These are phyloP conservation scores for Simplicillium sp. DNA, from an alignment of 2,329 filamentous ascomycete species.

Conservation along the genomic window DNA sequence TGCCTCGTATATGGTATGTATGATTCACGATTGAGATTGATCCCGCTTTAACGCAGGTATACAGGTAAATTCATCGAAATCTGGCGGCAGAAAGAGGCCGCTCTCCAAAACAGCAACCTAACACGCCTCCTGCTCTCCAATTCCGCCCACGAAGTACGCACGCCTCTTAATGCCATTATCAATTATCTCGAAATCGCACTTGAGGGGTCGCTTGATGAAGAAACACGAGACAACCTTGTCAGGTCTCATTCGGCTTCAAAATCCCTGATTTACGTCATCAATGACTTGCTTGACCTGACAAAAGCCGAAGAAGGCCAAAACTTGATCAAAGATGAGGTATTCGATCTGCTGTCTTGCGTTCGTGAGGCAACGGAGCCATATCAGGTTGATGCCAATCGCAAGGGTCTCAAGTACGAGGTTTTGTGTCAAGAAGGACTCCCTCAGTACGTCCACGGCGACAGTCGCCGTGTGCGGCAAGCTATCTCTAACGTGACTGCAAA, in stretches of 20 bases:
- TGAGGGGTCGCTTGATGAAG: conserved; percentile 68
- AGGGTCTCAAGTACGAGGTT: conserved; percentile 62
- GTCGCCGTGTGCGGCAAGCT: conserved; percentile 69
- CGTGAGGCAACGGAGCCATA: conserved; percentile 72
- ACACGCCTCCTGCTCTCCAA: conserved; percentile 74
- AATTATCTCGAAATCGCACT: conserved; percentile 89
- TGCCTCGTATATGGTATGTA: conserved; percentile 73
- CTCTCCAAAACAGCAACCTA: conserved; percentile 71
- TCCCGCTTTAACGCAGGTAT: conserved; percentile 4
- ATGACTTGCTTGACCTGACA: conserved; percentile 80
- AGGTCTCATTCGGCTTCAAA: conserved; percentile 87
- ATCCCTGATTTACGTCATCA: conserved; percentile 88
- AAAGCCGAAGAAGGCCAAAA: conserved; percentile 77
- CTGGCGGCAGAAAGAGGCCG: conserved; percentile 83
- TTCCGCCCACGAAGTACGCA: conserved; percentile 85
- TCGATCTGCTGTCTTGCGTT: conserved; percentile 63
- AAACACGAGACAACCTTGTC: conserved; percentile 75
- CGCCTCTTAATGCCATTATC: conserved; percentile 85
- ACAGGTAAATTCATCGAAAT: conserved; percentile 74
- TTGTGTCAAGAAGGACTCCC: conserved; percentile 61
- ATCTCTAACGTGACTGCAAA: conserved; percentile 79
- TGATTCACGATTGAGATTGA: neutral
- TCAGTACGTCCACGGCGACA: conserved; percentile 64
- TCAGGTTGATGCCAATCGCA: conserved; percentile 62
- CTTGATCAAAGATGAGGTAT: conserved; percentile 70